Base-by-base conservation (phyloP, 768 basidiomycete genomes). In the Naganishia vaughanmartiniae region DNA sequence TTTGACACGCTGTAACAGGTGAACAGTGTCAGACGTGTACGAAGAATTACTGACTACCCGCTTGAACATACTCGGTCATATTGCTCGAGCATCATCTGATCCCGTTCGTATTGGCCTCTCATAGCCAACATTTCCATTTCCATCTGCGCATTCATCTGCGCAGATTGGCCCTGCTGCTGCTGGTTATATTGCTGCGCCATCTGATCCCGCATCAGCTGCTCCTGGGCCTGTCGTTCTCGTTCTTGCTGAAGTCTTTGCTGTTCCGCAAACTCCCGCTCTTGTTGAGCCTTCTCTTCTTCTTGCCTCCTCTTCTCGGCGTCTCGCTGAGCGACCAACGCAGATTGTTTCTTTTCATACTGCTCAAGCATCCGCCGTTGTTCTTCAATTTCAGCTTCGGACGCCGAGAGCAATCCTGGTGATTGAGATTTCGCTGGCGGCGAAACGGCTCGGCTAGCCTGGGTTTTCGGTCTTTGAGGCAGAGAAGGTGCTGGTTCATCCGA, bases 31-130 rank as follows among this genome's bases (percentile, higher is more conserved):
- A 30, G 30, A 56, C n/a, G n/a, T n/a, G 17, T 30, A 15, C 33
- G 28, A 4, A 30, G 10, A 30, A 66, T 53, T 66, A 28, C 39
- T 26, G 3, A n/a, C 33, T 12, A 30, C 10, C 15, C 4, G 6
- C 9, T 17, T 26, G 19, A 31, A 84, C 89, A 66, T 82, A 95
- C 93, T 51, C 90, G 87, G 79, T 99, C 96, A 77, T 99, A 99
- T 76, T 98, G 93, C 81, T 98, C 95, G 66, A 99, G 84, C 81
- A 99, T 87, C 74, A 99, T 89, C 80, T 99, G 96, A 76, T 99
- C 95, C 15, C 96, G 87, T 82, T 99, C 96, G 79, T 93, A 99
- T 79, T 98, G 96, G 0, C 96, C 93, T 56, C 93, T 85, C 90
- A 98, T 90, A 12, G 87, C 91, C 57, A 98, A 86, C 58, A 98